These are phyloP conservation scores for Suillus luteus DNA, from an alignment of 768 basidiomycete genomes.

Conservation along the genomic window DNA sequence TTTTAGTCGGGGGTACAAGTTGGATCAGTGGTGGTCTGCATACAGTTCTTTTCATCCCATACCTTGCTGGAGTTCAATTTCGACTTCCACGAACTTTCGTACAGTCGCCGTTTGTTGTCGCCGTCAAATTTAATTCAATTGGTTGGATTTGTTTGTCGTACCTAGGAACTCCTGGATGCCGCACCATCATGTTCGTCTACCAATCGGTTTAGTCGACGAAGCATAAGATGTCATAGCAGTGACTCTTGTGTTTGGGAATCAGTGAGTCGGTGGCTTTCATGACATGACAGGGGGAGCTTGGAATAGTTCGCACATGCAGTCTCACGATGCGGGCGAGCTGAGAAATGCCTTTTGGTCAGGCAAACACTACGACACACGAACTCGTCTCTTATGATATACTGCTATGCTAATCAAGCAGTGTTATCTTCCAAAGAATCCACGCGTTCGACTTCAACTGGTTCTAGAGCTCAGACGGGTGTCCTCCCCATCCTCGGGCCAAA, in stretches of 20 bases:
- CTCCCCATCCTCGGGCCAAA: conserved; percentile 56
- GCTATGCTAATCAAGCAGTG: neutral
- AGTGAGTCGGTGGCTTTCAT: neutral
- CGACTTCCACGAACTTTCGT: too few species aligned
- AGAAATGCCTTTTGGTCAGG: neutral
- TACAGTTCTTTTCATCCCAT: too few species aligned
- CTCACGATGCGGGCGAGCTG: neutral
- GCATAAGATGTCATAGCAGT: neutral
- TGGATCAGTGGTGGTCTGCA: too few species aligned
- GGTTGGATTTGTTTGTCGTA: neutral
- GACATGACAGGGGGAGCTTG: neutral
- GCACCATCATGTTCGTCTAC: neutral
- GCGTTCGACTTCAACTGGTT: neutral
- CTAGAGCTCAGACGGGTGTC: conserved; percentile 18
- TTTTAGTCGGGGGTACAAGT: too few species aligned
- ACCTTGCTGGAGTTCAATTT: too few species aligned
- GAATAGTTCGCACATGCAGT: neutral
- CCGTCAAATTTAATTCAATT: too few species aligned
- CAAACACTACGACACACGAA: neutral
- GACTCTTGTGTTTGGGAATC: neutral
- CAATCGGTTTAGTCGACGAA: neutral
- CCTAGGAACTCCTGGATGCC: neutral
- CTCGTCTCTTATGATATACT: neutral
- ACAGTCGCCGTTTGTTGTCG: too few species aligned
- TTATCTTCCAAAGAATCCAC: neutral